Conservation (phyloP, 768 basidiomycete species). For the Bullera alba region DNA sequence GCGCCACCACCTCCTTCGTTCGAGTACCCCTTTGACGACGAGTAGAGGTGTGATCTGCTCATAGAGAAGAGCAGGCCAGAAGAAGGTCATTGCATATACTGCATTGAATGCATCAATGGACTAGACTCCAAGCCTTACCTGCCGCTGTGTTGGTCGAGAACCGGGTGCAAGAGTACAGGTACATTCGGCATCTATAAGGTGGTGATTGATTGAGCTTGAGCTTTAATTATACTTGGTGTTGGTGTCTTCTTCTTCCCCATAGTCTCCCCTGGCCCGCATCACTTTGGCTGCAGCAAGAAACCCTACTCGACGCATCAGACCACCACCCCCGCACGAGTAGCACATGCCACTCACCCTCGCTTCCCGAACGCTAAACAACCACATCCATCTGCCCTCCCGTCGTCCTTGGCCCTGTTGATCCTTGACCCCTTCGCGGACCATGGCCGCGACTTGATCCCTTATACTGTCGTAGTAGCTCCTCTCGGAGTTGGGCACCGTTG, state of each 20-base stretch:
- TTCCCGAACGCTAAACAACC: slow-evolving; percentile 34
- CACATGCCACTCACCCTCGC: slow-evolving; percentile 12
- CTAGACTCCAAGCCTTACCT: too few relatives aligned
- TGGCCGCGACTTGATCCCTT: slow-evolving; percentile 17
- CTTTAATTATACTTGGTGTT: too few relatives aligned
- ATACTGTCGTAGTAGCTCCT: slow-evolving; percentile 28
- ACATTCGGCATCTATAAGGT: too few relatives aligned
- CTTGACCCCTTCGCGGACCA: not conserved
- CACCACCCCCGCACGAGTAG: not conserved
- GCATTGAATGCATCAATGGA: too few relatives aligned
- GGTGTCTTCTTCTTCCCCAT: too few relatives aligned
- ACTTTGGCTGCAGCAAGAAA: slow-evolving; percentile 29
- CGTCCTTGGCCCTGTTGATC: not conserved
- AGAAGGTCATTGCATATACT: too few relatives aligned
- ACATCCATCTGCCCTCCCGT: slow-evolving; percentile 13
- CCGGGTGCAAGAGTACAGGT: too few relatives aligned
- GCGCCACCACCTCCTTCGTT: slow-evolving; percentile 74
- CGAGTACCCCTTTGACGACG: slow-evolving; percentile 51
- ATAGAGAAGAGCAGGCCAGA: too few relatives aligned
- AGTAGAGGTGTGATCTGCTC: too few relatives aligned
- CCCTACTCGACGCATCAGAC: slow-evolving; percentile 7
- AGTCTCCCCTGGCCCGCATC: too few relatives aligned
- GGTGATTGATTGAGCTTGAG: too few relatives aligned
- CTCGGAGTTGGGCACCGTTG: slow-evolving; percentile 9
- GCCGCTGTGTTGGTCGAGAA: too few relatives aligned